Conservation (phyloP, 495 filamentous ascomycete genomes). For the Penicillium simplicissimum region DNA sequence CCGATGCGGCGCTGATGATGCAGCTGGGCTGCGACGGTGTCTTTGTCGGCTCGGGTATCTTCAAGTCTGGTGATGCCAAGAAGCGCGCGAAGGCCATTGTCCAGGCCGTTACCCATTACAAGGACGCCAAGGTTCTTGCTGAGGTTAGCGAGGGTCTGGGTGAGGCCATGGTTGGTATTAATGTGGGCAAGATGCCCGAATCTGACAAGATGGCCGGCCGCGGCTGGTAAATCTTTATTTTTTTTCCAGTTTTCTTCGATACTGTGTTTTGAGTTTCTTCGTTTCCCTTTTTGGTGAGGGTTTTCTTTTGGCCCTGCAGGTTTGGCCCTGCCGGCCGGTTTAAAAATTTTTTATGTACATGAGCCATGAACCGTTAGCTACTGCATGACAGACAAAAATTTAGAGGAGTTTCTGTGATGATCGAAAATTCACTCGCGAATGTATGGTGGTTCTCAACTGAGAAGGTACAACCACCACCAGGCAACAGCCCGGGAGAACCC, state of each 20-base stretch:
- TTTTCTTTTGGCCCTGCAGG: background rate
- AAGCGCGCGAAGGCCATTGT: conserved; percentile 92
- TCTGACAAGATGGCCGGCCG: conserved; percentile 80
- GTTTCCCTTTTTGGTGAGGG: conserved; percentile 7
- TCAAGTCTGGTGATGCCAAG: conserved; percentile 88
- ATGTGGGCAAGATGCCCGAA: conserved; percentile 69
- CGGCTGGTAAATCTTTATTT: conserved; percentile 70
- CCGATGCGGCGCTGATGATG: conserved; percentile 99
- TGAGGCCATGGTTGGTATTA: conserved; percentile 96
- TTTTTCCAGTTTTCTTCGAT: too few relatives aligned
- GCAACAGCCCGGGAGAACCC: background rate
- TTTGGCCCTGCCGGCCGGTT: conserved; percentile 1
- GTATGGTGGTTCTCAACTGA: background rate
- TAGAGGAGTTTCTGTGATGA: conserved; percentile 5
- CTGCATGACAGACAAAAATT: conserved; percentile 4
- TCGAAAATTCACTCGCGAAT: background rate
- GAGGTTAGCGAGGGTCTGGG: conserved; percentile 85
- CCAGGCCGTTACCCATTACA: conserved; percentile 86
- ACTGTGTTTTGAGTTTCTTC: conserved; percentile 17
- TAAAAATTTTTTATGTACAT: conserved; percentile 4
- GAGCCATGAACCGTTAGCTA: conserved; percentile 11
- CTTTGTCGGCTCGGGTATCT: conserved; percentile 95
- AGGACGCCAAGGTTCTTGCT: conserved; percentile 81
- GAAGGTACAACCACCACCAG: background rate
- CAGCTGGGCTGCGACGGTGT: conserved; percentile 97